phyloP scores from a whole-genome alignment of 1,284 basidiomycete genomes.

The Moesziomyces sp. region DNA sequence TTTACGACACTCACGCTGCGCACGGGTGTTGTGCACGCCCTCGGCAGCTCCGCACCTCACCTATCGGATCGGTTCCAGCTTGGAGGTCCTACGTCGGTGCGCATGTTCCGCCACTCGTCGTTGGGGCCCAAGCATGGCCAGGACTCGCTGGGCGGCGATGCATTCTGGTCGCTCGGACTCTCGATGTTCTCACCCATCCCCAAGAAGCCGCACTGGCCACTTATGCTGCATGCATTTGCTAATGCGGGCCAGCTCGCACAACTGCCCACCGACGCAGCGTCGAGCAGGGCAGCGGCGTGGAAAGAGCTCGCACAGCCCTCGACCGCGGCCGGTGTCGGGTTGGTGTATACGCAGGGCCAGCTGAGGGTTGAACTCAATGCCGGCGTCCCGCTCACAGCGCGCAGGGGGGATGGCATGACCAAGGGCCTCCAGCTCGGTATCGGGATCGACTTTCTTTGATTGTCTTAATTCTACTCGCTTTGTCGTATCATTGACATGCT shows the following conservation, averaged over 20 bases:
- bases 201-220: constrained; percentile 82
- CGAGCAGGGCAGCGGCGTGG: not conserved
- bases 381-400: constrained; percentile 84
- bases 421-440: constrained; percentile 91
- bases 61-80: constrained; percentile 91
- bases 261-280: constrained; percentile 57
- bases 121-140: constrained; percentile 82
- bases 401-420: constrained; percentile 79
- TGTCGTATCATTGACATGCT: no score
- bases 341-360: constrained; percentile 89
- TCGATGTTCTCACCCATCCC: constrained; percentile 85
- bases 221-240: constrained; percentile 85
- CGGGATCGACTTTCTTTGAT: constrained; percentile 73
- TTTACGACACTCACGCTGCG: constrained; percentile 35
- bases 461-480: no score
- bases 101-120: constrained; percentile 85
- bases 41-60: constrained; percentile 68
- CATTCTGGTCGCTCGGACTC: constrained; percentile 84
- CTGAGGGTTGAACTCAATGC: constrained; percentile 90
- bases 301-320: constrained; percentile 67
- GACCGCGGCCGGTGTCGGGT: constrained; percentile 84
- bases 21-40: constrained; percentile 44
- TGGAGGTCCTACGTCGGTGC: constrained; percentile 88
- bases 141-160: constrained; percentile 87
- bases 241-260: constrained; percentile 86